phyloP scores from a whole-genome alignment of 139 green algal genomes.

The Klebsormidium nitens region DNA sequence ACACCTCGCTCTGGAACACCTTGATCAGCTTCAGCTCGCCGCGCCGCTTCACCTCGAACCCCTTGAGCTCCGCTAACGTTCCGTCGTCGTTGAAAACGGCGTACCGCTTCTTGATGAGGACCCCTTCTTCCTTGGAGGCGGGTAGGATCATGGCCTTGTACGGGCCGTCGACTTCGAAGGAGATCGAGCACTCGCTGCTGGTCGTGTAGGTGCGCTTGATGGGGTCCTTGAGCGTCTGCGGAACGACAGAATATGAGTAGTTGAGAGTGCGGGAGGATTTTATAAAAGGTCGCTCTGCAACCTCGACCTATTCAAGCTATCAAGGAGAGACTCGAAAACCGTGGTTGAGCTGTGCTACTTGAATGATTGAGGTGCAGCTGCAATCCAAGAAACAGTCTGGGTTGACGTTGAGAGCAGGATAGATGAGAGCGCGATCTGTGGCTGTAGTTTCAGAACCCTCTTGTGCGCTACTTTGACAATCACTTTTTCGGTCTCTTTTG shows the following conservation, averaged over 20 bases:
- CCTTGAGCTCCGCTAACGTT: slow-evolving; percentile 90
- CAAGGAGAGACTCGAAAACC: too few species aligned
- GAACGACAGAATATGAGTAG: neutral
- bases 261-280: slow-evolving; percentile 43
- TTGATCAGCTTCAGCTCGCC: slow-evolving; percentile 99
- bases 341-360: too few species aligned
- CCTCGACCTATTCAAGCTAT: too few species aligned
- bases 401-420: too few species aligned
- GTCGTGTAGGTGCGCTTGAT: slow-evolving; percentile 57
- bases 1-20: slow-evolving; percentile 92
- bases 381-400: too few species aligned
- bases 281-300: too few species aligned
- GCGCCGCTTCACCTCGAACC: slow-evolving; percentile 91
- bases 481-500: too few species aligned
- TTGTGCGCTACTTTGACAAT: neutral
- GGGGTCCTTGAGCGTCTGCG: slow-evolving; percentile 55
- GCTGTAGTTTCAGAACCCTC: neutral
- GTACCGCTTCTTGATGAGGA: slow-evolving; percentile 96
- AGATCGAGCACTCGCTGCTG: slow-evolving; percentile 87
- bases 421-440: neutral
- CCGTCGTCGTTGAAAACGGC: slow-evolving; percentile 69
- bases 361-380: too few species aligned
- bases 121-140: slow-evolving; percentile 93
- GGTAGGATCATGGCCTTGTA: slow-evolving; percentile 66
- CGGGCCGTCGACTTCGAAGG: slow-evolving; percentile 81